These are phyloP conservation scores for Patellifolia procumbens DNA, from an alignment of 179 eudicot genomes.

Conservation along the genomic window DNA sequence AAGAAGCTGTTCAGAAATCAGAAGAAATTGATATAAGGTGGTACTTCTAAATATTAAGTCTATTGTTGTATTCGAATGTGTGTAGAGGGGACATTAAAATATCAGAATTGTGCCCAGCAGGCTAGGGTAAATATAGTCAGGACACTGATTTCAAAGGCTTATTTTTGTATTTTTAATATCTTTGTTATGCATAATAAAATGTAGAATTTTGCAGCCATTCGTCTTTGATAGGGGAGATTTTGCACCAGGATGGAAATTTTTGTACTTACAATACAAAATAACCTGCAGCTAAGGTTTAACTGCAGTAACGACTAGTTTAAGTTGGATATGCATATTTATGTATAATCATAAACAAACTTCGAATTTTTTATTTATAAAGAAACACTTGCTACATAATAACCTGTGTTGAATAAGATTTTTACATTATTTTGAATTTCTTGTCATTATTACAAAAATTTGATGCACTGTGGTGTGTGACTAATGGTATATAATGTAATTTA, in stretches of 20 bases:
- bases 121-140: background rate
- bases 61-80: background rate
- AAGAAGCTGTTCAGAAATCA: constrained; percentile 80
- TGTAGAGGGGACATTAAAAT: background rate
- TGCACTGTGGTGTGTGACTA: background rate
- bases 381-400: too few relatives aligned
- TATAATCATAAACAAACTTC: background rate
- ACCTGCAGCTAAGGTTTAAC: too few relatives aligned
- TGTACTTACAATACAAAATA: too few relatives aligned
- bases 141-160: background rate
- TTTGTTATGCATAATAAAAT: too few relatives aligned
- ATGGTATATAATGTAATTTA: background rate
- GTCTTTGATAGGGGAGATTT: too few relatives aligned
- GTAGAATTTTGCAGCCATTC: too few relatives aligned
- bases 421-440: background rate
- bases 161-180: too few relatives aligned
- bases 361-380: too few relatives aligned
- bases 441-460: too few relatives aligned
- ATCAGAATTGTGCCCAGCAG: background rate
- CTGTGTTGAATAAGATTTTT: too few relatives aligned
- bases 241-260: too few relatives aligned
- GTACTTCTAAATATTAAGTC: constrained; percentile 5
- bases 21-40: constrained; percentile 91
- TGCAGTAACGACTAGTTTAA: too few relatives aligned
- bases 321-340: background rate